These are phyloP conservation scores for Radiomyces spectabilis DNA, from an alignment of 192 early-diverging fungal genomes.

Conservation along the genomic window DNA sequence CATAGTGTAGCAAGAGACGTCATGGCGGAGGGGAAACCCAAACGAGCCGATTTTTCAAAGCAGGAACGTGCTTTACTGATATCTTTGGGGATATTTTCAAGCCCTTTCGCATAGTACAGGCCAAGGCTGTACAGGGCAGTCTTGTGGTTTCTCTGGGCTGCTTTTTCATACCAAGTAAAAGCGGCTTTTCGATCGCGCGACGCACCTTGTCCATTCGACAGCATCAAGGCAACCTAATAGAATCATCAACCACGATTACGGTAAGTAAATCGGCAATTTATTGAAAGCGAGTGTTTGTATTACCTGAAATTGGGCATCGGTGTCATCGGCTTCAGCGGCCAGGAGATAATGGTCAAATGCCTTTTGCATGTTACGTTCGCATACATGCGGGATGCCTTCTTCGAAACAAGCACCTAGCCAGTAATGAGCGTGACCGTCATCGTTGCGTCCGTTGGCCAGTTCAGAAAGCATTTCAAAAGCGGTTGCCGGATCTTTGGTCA, in stretches of 20 bases:
- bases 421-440: constrained; percentile 19
- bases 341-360: constrained; percentile 19
- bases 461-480: constrained; percentile 20
- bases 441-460: constrained; percentile 1
- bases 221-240: constrained; percentile 29
- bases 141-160: constrained; percentile 14
- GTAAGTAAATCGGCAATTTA: not conserved
- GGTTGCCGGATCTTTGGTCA: constrained; percentile 7
- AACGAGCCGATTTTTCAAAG: constrained; percentile 23
- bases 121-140: constrained; percentile 26
- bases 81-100: constrained; percentile 19
- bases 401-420: constrained; percentile 27
- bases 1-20: constrained; percentile 11
- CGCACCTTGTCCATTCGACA: constrained; percentile 29
- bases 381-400: constrained; percentile 21
- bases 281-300: not conserved
- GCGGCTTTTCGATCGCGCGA: constrained; percentile 17
- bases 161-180: constrained; percentile 29
- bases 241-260: constrained; percentile 5
- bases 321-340: constrained; percentile 13
- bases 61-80: constrained; percentile 17
- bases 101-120: constrained; percentile 23
- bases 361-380: constrained; percentile 4
- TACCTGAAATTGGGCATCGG: constrained; percentile 29
- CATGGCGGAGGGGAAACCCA: constrained; percentile 16